These are phyloP conservation scores for Trichoderma koningii DNA, from an alignment of 2,329 filamentous ascomycete genomes.

Conservation along the genomic window DNA sequence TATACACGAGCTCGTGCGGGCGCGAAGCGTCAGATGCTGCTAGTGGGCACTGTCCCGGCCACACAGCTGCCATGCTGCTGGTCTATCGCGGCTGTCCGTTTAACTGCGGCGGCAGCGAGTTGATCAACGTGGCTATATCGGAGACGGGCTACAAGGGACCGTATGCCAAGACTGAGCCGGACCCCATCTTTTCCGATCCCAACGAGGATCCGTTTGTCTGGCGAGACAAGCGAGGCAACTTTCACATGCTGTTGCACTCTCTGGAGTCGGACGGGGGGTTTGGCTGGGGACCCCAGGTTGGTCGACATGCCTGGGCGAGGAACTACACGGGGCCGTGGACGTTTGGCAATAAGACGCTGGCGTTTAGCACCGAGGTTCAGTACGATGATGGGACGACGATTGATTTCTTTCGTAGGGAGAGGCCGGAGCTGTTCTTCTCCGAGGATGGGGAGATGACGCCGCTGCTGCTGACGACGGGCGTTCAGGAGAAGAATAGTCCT, in stretches of 20 bases:
- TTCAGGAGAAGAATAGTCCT: slow-evolving; percentile 43
- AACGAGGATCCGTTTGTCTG: slow-evolving; percentile 41
- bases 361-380: slow-evolving; percentile 37
- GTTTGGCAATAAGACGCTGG: slow-evolving; percentile 34
- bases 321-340: slow-evolving; percentile 37
- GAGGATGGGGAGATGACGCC: slow-evolving; percentile 49
- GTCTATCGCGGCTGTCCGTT: slow-evolving; percentile 31
- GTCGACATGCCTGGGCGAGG: slow-evolving; percentile 37
- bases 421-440: slow-evolving; percentile 53
- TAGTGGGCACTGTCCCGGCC: slow-evolving; percentile 2
- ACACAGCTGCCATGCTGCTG: slow-evolving; percentile 30
- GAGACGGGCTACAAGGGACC: slow-evolving; percentile 27
- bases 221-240: slow-evolving; percentile 40
- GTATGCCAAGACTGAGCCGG: slow-evolving; percentile 29
- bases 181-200: slow-evolving; percentile 29
- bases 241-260: slow-evolving; percentile 39
- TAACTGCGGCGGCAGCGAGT: slow-evolving; percentile 29
- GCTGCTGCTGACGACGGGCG: slow-evolving; percentile 50
- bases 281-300: slow-evolving; percentile 35
- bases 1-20: slow-evolving; percentile 30
- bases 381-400: slow-evolving; percentile 45
- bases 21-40: not conserved
- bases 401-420: slow-evolving; percentile 48
- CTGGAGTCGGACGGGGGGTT: slow-evolving; percentile 36
- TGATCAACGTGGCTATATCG: slow-evolving; percentile 31